Conservation (phyloP, 345 rosid genomes). For the Syzygium oleosum region DNA sequence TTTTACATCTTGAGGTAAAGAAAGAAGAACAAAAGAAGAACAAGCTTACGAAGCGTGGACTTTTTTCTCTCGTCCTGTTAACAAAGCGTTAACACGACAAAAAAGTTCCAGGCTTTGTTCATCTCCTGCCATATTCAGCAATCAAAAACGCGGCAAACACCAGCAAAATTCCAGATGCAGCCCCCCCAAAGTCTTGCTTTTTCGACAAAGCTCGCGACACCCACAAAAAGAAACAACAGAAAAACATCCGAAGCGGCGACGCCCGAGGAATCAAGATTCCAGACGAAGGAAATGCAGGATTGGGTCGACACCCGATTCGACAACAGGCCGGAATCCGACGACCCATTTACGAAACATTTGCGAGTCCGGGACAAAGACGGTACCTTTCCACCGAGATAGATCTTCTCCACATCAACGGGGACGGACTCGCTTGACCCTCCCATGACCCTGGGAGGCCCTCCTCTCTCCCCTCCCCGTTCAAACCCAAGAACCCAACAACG, state of each 20-base stretch:
- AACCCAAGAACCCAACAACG: background rate
- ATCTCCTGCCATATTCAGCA: background rate
- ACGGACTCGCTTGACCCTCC: constrained; percentile 43
- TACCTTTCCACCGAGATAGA: constrained; percentile 89
- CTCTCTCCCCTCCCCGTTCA: background rate
- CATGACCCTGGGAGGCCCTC: constrained; percentile 37
- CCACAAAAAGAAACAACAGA: background rate
- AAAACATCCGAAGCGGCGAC: background rate
- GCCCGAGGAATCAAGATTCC: background rate
- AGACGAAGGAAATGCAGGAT: background rate
- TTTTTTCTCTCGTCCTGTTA: background rate
- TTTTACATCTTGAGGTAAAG: background rate
- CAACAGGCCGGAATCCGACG: background rate
- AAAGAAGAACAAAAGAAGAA: background rate
- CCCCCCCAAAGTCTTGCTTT: background rate
- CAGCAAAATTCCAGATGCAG: background rate
- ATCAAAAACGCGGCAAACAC: background rate
- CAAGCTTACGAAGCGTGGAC: background rate
- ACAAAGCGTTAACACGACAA: background rate
- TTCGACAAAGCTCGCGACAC: background rate
- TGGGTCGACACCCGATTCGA: background rate
- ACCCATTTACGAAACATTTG: background rate
- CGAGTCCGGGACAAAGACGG: background rate
- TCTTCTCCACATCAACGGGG: constrained; percentile 67
- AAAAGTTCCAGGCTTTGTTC: background rate